Conservation (phyloP, 1,284 basidiomycete species). For the Fistulinella cinereoalba region DNA sequence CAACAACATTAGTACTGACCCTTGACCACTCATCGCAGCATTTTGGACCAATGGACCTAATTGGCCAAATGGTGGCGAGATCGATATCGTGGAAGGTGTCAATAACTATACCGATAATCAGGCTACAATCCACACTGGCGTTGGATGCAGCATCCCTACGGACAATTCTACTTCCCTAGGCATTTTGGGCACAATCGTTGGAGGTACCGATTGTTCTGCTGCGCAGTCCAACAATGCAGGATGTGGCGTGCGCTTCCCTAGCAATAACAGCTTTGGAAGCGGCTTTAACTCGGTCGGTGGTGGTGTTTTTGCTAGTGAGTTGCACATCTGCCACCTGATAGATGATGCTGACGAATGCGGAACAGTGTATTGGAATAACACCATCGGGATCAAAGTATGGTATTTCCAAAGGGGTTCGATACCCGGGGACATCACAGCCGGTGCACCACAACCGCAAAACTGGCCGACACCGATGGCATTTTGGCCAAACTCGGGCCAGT, state of each 20-base stretch:
- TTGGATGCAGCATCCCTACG: conserved; percentile 40
- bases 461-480: conserved; percentile 77
- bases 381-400: conserved; percentile 79
- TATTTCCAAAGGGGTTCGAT: conserved; percentile 75
- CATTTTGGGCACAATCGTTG: no score
- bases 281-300: conserved; percentile 66
- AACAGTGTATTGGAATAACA: conserved; percentile 36
- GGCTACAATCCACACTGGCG: conserved; percentile 56
- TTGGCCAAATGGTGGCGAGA: conserved; percentile 49
- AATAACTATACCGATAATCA: conserved; percentile 52
- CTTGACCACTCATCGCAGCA: conserved; percentile 24
- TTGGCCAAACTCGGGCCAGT: conserved; percentile 70
- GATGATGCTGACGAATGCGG: conserved; percentile 5
- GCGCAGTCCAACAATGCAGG: no score
- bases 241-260: no score
- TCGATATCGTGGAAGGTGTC: conserved; percentile 58
- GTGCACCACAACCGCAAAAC: conserved; percentile 60
- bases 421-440: conserved; percentile 70
- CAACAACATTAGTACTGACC: conserved; percentile 31
- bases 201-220: conserved; percentile 48
- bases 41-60: conserved; percentile 43
- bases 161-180: no score
- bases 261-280: conserved; percentile 59
- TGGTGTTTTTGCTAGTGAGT: conserved; percentile 71
- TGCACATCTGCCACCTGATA: neutral